A percentile compares a stretch with the other conserved stretches of the same genome.
These are phyloP conservation scores for Fusarium humuli DNA, from an alignment of 2,329 filamentous ascomycete species.

Conservation along the genomic window DNA sequence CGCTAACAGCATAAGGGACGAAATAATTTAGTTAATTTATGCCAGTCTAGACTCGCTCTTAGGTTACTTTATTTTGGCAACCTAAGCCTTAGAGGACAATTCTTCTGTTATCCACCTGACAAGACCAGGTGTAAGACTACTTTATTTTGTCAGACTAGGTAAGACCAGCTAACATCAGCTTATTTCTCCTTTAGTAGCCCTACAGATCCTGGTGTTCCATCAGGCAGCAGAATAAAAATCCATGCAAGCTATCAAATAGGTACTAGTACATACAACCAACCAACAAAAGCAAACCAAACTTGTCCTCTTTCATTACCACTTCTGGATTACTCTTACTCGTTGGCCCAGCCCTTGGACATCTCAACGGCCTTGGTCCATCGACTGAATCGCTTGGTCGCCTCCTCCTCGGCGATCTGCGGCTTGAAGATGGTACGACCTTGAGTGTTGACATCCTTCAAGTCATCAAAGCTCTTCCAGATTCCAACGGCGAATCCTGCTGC, in stretches of 20 bases:
- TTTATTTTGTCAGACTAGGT: background rate
- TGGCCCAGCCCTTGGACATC: constrained; percentile 80
- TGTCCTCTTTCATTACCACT: background rate
- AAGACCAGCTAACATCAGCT: constrained; percentile 3
- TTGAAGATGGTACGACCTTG: constrained; percentile 76
- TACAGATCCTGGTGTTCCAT: constrained; percentile 13
- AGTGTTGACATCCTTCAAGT: constrained; percentile 77
- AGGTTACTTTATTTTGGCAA: too few species aligned
- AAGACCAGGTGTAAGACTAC: too few species aligned
- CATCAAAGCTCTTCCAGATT: constrained; percentile 79
- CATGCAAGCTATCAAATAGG: constrained; percentile 6
- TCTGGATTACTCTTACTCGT: constrained; percentile 32
- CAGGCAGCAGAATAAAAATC: constrained; percentile 33
- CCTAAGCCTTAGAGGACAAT: too few species aligned
- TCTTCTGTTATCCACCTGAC: too few species aligned
- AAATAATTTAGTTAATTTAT: too few species aligned
- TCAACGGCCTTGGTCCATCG: constrained; percentile 82
- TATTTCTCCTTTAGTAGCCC: constrained; percentile 13
- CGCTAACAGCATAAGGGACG: too few species aligned
- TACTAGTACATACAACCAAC: constrained; percentile 24
- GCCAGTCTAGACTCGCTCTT: too few species aligned
- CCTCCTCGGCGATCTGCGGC: constrained; percentile 70
- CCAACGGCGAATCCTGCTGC: constrained; percentile 82
- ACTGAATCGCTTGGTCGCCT: constrained; percentile 72
- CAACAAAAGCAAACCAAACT: constrained; percentile 9